These are phyloP conservation scores for Aspergillus asperescens DNA, from an alignment of 495 filamentous ascomycete species.

Conservation along the genomic window DNA sequence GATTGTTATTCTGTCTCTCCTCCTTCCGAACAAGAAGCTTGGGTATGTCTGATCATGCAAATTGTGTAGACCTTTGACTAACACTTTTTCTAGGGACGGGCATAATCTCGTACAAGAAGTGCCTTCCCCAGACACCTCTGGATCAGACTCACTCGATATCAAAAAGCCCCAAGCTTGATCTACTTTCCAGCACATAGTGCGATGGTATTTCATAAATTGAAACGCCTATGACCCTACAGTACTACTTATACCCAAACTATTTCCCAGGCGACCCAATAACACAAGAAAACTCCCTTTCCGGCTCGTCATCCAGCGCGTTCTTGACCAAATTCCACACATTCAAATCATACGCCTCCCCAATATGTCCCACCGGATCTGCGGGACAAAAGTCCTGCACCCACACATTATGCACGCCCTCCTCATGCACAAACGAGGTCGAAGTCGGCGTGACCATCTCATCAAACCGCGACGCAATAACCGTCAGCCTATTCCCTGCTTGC, in stretches of 20 bases:
- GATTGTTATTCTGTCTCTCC: slow-evolving; percentile 32
- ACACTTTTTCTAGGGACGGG: slow-evolving; percentile 19
- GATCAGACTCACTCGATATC: not conserved
- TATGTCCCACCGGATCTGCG: slow-evolving; percentile 46
- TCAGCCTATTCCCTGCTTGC: slow-evolving; percentile 44
- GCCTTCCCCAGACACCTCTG: not conserved
- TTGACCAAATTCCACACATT: slow-evolving; percentile 52
- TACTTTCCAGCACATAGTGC: not conserved
- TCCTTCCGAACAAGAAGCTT: slow-evolving; percentile 41
- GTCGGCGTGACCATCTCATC: slow-evolving; percentile 49
- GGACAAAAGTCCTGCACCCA: slow-evolving; percentile 46
- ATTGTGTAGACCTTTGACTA: not conserved
- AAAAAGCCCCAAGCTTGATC: not conserved
- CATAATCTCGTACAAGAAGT: slow-evolving; percentile 31
- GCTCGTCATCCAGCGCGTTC: slow-evolving; percentile 43
- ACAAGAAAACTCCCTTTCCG: slow-evolving; percentile 33
- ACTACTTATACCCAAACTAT: slow-evolving; percentile 4
- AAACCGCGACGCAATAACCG: slow-evolving; percentile 43
- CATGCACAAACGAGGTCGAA: slow-evolving; percentile 39
- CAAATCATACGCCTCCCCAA: slow-evolving; percentile 49
- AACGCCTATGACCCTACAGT: not conserved
- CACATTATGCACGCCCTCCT: slow-evolving; percentile 41
- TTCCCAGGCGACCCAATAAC: slow-evolving; percentile 36
- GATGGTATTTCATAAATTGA: not conserved
- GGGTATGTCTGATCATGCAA: slow-evolving; percentile 25